These are phyloP conservation scores for Hyphopichia pseudoburtonii DNA, from an alignment of 1,139 yeast genomes.

Conservation along the genomic window DNA sequence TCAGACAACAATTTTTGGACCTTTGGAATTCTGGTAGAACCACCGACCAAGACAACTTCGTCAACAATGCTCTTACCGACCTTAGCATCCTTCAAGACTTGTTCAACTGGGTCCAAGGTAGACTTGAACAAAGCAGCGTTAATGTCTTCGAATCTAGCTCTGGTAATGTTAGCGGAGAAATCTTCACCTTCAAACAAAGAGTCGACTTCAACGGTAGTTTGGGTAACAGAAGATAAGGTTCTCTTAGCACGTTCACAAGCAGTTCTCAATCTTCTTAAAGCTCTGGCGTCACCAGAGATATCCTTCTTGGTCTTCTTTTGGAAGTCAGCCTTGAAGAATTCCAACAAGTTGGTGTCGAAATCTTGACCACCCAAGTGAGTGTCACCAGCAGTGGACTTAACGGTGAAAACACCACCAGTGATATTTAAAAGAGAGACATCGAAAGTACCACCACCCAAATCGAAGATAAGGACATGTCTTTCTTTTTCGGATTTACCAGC, in stretches of 20 bases:
- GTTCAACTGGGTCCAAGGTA: constrained; percentile 96
- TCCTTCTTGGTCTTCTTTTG: constrained; percentile 95
- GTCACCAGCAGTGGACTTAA: constrained; percentile 99
- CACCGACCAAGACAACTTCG: constrained; percentile 98
- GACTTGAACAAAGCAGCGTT: constrained; percentile 95
- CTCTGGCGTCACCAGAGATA: constrained; percentile 89
- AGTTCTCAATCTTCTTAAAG: constrained; percentile 97
- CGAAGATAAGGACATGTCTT: constrained; percentile 89
- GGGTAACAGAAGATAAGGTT: constrained; percentile 95
- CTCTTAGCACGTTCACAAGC: constrained; percentile 99
- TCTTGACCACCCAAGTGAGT: constrained; percentile 99
- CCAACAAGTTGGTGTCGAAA: constrained; percentile 95
- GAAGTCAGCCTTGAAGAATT: constrained; percentile 93
- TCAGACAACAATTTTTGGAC: constrained; percentile 96
- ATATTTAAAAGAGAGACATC: constrained; percentile 96
- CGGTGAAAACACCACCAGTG: constrained; percentile 99
- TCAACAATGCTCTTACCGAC: constrained; percentile 84
- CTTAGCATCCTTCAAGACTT: constrained; percentile 95
- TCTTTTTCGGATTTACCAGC: constrained; percentile 88
- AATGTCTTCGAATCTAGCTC: constrained; percentile 99
- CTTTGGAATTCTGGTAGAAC: constrained; percentile 99
- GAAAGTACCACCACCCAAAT: constrained; percentile 98
- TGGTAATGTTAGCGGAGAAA: constrained; percentile 93
- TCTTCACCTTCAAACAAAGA: constrained; percentile 96
- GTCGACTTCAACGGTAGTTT: constrained; percentile 96